Base-by-base conservation (phyloP, 345 rosid genomes). In the Hibiscus trionum region DNA sequence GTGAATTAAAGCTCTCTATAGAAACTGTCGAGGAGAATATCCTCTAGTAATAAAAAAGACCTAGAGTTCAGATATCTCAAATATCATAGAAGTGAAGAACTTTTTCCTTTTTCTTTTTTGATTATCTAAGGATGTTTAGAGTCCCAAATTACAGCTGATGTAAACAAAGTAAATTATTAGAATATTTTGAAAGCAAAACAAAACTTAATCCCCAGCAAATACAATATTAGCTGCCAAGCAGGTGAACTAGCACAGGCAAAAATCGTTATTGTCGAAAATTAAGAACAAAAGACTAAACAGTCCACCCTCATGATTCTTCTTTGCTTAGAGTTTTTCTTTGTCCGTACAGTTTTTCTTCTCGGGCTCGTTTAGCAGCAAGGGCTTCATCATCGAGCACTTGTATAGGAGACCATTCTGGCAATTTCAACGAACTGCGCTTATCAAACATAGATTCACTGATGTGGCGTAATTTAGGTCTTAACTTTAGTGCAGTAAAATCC, bases 351-450 rank as follows among this genome's bases (percentile, higher is more conserved):
- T 80, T 80, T 71, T 88, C 81, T 78, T 91, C 91, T 71, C 75
- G 80, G 70, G 91, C 92, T 80, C 79, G 81, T 86, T 93, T 93
- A 65, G 83, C 82, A 33, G 91, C 88, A 35, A 91, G 82, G 44
- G 89, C 90, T 78, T 91, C 94, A 69, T 88, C 97, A 59, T 93
- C 91, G 2, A 91, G 93, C 63, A 89, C 79, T 85, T 86, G 88
- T 70, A 93, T 88, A 29, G 97, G 93, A 73, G 81, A 93, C 94
- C 98, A 93, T 64, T 88, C 93, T 16, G 96, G 93, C 76, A 91
- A 82, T 76, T 86, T 87, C 68, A 85, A 55, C 76, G 83, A 78
- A 10, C 66, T 82, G 21, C 71, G 73, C 74, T 72, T 77, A 50
- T 64, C 70, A 35, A 49, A 65, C 71, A 69, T 74, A 12, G 81